These are phyloP conservation scores for Chrysoporthe austroafricana DNA, from an alignment of 2,329 filamentous ascomycete genomes.

Conservation along the genomic window DNA sequence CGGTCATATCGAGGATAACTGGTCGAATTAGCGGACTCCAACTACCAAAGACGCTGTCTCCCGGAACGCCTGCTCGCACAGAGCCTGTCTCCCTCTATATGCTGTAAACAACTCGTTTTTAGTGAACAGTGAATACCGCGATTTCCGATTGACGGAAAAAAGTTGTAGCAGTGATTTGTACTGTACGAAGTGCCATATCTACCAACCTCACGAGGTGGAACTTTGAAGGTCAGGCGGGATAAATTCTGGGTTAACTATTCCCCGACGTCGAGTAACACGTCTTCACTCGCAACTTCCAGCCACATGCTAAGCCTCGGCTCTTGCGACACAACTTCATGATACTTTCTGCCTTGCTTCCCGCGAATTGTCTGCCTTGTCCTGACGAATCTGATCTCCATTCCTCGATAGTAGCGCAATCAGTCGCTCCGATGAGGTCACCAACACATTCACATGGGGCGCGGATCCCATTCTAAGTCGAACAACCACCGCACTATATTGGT, in stretches of 20 bases:
- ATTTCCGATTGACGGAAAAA: too few relatives aligned
- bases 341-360: not conserved
- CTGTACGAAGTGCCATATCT: too few relatives aligned
- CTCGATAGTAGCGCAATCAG: not conserved
- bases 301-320: not conserved
- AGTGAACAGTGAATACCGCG: too few relatives aligned
- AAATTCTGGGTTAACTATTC: conserved; percentile 24
- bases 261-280: conserved; percentile 8
- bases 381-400: not conserved
- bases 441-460: not conserved
- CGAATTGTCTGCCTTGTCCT: not conserved
- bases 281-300: not conserved
- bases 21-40: too few relatives aligned
- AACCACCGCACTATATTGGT: not conserved
- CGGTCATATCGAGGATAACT: too few relatives aligned
- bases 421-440: not conserved
- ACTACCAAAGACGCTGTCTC: too few relatives aligned
- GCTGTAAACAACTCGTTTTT: too few relatives aligned
- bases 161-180: too few relatives aligned
- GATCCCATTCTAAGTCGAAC: not conserved
- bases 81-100: too few relatives aligned
- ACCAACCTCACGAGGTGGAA: not conserved
- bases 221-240: not conserved
- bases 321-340: not conserved
- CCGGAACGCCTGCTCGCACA: too few relatives aligned